phyloP scores from a whole-genome alignment of 176 grass and related monocot species.

The Lolium perenne region DNA sequence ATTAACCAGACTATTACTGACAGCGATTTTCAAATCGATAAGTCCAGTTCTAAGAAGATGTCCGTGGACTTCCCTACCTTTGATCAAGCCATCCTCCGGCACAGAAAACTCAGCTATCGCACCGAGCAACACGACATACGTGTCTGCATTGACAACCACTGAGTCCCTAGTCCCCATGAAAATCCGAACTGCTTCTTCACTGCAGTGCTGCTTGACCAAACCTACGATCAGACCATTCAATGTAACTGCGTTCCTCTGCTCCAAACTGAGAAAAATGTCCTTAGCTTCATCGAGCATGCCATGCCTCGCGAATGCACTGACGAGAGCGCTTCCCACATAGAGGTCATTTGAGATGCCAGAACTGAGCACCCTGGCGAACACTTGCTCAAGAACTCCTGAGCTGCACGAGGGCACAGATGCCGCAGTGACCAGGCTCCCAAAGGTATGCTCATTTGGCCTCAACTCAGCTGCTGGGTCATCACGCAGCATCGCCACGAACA shows the following conservation, averaged over 20 bases:
- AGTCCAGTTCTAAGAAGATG: slow-evolving; percentile 57
- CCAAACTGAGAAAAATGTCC: slow-evolving; percentile 60
- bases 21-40: slow-evolving; percentile 53
- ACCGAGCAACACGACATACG: slow-evolving; percentile 78
- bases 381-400: slow-evolving; percentile 54
- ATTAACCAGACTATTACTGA: slow-evolving; percentile 77
- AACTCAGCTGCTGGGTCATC: slow-evolving; percentile 32
- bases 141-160: slow-evolving; percentile 54
- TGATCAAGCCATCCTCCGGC: slow-evolving; percentile 58
- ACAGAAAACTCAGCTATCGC: slow-evolving; percentile 64
- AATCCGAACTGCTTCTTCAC: slow-evolving; percentile 70
- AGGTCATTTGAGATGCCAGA: slow-evolving; percentile 68
- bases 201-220: slow-evolving; percentile 61
- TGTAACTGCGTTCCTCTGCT: slow-evolving; percentile 75
- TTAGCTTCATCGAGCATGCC: slow-evolving; percentile 67
- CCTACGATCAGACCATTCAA: slow-evolving; percentile 79
- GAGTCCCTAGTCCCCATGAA: slow-evolving; percentile 55
- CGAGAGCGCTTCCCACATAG: slow-evolving; percentile 76
- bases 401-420: slow-evolving; percentile 49
- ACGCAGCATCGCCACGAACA: slow-evolving; percentile 60
- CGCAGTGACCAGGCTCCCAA: slow-evolving; percentile 69
- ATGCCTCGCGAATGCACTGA: slow-evolving; percentile 71
- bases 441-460: slow-evolving; percentile 69
- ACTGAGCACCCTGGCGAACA: slow-evolving; percentile 55
- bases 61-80: slow-evolving; percentile 72